Evolutionary conservation across 1,284 basidiomycete species (phyloP).

Genomic region (Termitomyces sp.): DNA sequence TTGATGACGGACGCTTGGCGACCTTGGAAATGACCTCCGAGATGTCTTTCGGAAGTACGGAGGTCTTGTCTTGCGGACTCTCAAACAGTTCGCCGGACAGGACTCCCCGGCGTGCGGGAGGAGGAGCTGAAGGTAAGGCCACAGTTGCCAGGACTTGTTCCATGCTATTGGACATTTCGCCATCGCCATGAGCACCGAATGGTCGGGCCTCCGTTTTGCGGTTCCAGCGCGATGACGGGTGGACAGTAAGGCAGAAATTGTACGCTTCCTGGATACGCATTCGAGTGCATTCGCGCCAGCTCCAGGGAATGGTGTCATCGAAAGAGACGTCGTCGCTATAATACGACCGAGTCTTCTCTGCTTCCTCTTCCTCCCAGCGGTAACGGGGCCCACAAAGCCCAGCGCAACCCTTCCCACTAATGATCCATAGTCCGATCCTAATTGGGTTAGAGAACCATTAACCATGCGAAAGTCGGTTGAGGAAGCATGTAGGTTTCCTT

Average conservation of each 20-base stretch:
- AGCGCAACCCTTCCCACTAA: conserved; percentile 68
- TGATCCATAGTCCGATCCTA: conserved; percentile 70
- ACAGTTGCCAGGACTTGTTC: conserved; percentile 68
- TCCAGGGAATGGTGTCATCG: conserved; percentile 58
- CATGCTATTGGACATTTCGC: conserved; percentile 46
- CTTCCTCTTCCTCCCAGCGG: conserved; percentile 75
- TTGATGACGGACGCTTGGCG: conserved; percentile 31
- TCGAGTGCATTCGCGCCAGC: conserved; percentile 70
- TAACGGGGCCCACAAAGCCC: conserved; percentile 78
- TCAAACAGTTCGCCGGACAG: conserved; percentile 61
- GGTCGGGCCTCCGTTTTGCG: conserved; percentile 28
- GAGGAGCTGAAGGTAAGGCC: conserved; percentile 49
- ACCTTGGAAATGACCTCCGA: conserved; percentile 41
- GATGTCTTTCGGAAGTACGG: conserved; percentile 29
- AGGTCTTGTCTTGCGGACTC: conserved; percentile 34
- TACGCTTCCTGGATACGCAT: conserved; percentile 71
- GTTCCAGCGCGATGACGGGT: conserved; percentile 28
- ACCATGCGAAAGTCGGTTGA: not conserved
- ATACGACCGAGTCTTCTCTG: conserved; percentile 51
- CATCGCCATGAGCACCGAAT: conserved; percentile 16
- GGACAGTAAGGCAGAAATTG: conserved; percentile 68
- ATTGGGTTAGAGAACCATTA: conserved; percentile 7
- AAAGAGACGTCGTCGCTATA: conserved; percentile 41
- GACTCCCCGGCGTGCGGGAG: conserved; percentile 48
- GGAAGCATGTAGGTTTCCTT: conserved; percentile 22